phyloP scores from a whole-genome alignment of 805 yeast species.

The Candida verbasci region DNA sequence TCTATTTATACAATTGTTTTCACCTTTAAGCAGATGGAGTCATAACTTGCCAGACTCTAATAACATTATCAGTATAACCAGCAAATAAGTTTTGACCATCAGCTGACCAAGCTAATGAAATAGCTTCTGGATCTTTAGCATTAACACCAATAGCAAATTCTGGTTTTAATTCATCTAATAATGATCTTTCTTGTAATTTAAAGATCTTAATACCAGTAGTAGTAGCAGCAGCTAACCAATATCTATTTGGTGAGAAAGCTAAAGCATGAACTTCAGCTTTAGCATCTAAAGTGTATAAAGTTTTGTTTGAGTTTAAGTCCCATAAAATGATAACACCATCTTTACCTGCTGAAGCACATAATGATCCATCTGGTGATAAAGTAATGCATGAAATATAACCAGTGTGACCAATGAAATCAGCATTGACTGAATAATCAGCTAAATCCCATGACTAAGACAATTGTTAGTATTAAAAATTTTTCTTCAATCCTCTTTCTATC shows the following conservation, averaged over 20 bases:
- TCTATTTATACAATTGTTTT: conserved; percentile 2
- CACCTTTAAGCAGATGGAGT: conserved; percentile 53
- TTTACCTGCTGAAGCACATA: conserved; percentile 99
- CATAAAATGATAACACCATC: conserved; percentile 98
- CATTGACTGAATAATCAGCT: conserved; percentile 74
- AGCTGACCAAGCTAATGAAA: conserved; percentile 99
- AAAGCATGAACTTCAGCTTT: conserved; percentile 97
- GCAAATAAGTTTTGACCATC: conserved; percentile 99
- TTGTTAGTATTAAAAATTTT: conserved; percentile 5
- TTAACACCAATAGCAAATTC: conserved; percentile 85
- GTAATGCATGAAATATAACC: conserved; percentile 97
- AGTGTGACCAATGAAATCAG: conserved; percentile 99
- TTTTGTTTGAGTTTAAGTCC: conserved; percentile 84
- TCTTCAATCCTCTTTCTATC: conserved; percentile 37
- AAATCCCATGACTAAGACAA: conserved; percentile 89
- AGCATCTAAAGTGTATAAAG: conserved; percentile 90
- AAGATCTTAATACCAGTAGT: conserved; percentile 95
- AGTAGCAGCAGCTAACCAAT: conserved; percentile 99
- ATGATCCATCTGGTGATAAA: conserved; percentile 99
- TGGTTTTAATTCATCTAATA: conserved; percentile 97
- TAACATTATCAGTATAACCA: conserved; percentile 99
- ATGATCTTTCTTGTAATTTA: conserved; percentile 91
- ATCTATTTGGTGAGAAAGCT: conserved; percentile 99
- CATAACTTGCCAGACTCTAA: conserved; percentile 99
- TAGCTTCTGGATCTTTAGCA: conserved; percentile 96